Percentiles rank a stretch among this genome's conserved stretches.
Conservation (phyloP, 78 protist genomes). For the slime mould (Dictyostelium discoideum) region DNA sequence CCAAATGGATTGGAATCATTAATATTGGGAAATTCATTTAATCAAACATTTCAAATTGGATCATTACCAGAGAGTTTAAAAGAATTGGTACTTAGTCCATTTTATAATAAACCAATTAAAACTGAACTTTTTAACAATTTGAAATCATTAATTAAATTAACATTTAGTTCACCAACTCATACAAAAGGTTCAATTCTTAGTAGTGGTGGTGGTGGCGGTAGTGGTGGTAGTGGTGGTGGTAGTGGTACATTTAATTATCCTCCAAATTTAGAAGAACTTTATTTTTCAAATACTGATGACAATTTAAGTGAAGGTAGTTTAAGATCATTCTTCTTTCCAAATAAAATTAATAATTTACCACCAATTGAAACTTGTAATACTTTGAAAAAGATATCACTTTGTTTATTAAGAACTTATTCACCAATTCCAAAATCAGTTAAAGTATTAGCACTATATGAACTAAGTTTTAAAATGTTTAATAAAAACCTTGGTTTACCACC, state of each 20-base stretch:
- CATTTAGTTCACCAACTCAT: not conserved
- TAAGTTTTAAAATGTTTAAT: not conserved
- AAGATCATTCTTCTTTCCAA: not conserved
- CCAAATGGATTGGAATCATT: not conserved
- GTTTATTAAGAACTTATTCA: not conserved
- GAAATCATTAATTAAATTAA: not conserved
- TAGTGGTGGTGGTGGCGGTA: too few relatives aligned
- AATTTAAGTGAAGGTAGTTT: not conserved
- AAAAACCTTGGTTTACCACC: not conserved
- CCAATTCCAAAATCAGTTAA: not conserved
- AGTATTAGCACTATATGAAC: not conserved
- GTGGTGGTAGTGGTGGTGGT: too few relatives aligned
- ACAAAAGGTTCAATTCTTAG: not conserved
- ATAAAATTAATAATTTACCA: not conserved
- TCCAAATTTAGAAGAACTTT: not conserved
- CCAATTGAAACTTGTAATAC: not conserved
- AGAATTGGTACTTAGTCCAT: not conserved
- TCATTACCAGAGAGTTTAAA: not conserved
- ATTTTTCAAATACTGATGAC: not conserved
- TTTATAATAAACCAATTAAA: not conserved
- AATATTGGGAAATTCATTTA: not conserved
- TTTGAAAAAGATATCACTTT: not conserved
- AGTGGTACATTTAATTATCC: not conserved
- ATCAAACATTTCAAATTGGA: not conserved
- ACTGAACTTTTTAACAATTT: not conserved